Evolutionary conservation across 2,329 filamentous ascomycete species (phyloP).

Genomic region (Phyllosticta ampelicida): DNA sequence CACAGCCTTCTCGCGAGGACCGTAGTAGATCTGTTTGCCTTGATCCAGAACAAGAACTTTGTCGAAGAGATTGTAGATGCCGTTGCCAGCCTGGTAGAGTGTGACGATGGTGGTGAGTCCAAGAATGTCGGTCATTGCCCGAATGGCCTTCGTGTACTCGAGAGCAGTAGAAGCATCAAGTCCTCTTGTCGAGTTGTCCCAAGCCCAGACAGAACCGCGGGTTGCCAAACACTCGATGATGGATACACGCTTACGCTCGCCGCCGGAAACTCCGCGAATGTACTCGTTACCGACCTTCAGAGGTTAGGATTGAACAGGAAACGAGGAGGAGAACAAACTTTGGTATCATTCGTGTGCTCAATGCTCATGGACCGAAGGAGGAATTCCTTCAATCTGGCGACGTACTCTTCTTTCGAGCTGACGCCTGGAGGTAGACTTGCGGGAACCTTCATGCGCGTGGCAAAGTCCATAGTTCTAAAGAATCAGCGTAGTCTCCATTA

Average conservation of each 20-base stretch:
- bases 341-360: conserved; percentile 52
- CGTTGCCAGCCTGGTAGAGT: conserved; percentile 43
- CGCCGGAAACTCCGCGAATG: conserved; percentile 55
- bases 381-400: conserved; percentile 41
- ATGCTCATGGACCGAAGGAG: conserved; percentile 34
- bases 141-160: conserved; percentile 65
- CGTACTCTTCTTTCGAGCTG: conserved; percentile 36
- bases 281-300: conserved; percentile 50
- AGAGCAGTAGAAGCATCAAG: conserved; percentile 69
- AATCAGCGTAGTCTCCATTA: conserved; percentile 15
- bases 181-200: conserved; percentile 60
- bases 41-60: conserved; percentile 65
- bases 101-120: conserved; percentile 61
- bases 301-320: neutral
- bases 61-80: conserved; percentile 54
- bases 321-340: conserved; percentile 17
- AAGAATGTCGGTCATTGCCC: conserved; percentile 69
- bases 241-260: conserved; percentile 58
- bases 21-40: conserved; percentile 66
- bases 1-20: conserved; percentile 47
- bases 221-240: conserved; percentile 55
- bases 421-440: conserved; percentile 37
- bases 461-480: conserved; percentile 40
- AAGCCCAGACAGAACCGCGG: conserved; percentile 44
- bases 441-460: conserved; percentile 47